These are phyloP conservation scores for Taphrina sp. DNA, from an alignment of 1,139 yeast genomes.

Conservation along the genomic window DNA sequence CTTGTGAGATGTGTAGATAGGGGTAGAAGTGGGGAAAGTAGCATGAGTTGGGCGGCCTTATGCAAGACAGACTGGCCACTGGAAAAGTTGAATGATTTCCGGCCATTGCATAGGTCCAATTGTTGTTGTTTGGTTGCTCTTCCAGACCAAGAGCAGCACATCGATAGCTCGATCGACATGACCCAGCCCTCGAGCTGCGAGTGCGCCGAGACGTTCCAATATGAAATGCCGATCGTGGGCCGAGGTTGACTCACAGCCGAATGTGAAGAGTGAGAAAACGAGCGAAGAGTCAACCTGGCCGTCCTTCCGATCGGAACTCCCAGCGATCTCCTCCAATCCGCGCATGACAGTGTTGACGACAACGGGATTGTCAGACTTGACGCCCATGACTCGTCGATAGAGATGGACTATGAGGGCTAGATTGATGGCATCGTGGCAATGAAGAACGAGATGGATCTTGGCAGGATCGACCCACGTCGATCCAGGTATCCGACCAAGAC, in stretches of 20 bases:
- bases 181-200: constrained; percentile 8
- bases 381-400: constrained; percentile 8
- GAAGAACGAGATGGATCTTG: neutral
- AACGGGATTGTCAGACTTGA: neutral
- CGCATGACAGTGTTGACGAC: neutral
- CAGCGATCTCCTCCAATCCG: constrained; percentile 5
- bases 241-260: constrained; percentile 7
- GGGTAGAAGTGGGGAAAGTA: no score
- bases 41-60: no score
- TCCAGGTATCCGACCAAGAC: constrained; percentile 1
- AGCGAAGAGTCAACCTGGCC: constrained; percentile 12
- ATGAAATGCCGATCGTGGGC: neutral
- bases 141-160: constrained; percentile 7
- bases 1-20: no score
- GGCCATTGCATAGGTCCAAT: neutral
- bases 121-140: neutral
- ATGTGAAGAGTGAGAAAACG: constrained; percentile 8
- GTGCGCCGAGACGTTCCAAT: neutral
- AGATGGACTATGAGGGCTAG: constrained; percentile 3
- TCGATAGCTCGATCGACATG: constrained; percentile 19
- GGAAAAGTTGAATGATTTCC: constrained; percentile 3
- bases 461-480: neutral
- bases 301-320: neutral
- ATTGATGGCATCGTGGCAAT: constrained; percentile 11
- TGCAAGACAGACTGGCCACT: constrained; percentile 6